These are phyloP conservation scores for Tuber umbilicatum DNA, from an alignment of 495 filamentous ascomycete species.

Conservation along the genomic window DNA sequence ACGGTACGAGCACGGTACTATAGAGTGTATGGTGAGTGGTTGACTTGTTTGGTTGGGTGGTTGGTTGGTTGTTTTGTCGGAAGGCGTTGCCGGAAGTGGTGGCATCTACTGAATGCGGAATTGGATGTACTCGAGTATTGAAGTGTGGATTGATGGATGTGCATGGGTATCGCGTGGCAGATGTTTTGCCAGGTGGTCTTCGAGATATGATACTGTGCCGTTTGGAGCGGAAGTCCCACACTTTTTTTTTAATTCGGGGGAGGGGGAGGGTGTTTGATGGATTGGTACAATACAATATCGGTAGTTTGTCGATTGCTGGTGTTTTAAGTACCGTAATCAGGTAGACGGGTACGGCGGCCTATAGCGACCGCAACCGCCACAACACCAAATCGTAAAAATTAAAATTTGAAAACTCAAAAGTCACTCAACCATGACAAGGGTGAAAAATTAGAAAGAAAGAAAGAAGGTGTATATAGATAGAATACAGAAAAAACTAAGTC, in stretches of 20 bases:
- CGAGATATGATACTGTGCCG: not conserved
- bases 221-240: not conserved
- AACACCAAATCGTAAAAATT: no score
- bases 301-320: not conserved
- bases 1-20: not conserved
- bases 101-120: not conserved
- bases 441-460: no score
- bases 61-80: not conserved
- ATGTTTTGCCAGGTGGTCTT: not conserved
- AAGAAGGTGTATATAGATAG: no score
- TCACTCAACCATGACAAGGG: no score
- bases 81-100: not conserved
- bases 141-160: not conserved
- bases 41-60: not conserved
- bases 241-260: not conserved
- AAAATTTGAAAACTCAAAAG: no score
- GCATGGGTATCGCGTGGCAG: not conserved
- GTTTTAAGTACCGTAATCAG: not conserved
- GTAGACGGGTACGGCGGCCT: no score
- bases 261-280: not conserved
- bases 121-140: not conserved
- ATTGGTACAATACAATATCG: not conserved
- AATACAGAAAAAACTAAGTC: no score
- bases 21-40: not conserved
- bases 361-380: no score